Evolutionary conservation across 257 asterid species (phyloP).

Genomic region (Penstemon davidsonii): DNA sequence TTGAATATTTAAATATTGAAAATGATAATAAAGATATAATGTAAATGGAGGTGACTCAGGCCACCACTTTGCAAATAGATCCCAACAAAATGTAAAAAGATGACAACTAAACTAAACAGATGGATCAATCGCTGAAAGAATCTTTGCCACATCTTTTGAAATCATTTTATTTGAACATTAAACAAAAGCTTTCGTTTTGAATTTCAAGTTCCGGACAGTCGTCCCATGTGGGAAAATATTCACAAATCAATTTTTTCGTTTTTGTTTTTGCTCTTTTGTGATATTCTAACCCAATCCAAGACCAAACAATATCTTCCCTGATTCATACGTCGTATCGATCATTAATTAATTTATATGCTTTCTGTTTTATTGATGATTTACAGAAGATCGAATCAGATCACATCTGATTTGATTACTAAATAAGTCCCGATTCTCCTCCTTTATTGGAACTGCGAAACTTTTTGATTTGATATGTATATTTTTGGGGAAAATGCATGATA

Average conservation of each 20-base stretch:
- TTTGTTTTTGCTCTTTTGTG: conserved; percentile 3
- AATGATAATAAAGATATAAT: background rate
- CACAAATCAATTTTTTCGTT: background rate
- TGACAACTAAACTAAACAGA: conserved; percentile 13
- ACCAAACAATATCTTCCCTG: conserved; percentile 19
- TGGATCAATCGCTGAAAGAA: conserved; percentile 26
- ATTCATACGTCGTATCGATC: conserved; percentile 29
- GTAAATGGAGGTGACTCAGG: background rate
- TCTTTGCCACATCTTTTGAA: conserved; percentile 25
- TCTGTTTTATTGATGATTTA: conserved; percentile 30
- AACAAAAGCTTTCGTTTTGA: background rate
- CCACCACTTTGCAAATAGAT: background rate
- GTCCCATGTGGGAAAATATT: background rate
- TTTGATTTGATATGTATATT: background rate
- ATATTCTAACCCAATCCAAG: conserved; percentile 2
- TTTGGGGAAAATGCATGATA: no score
- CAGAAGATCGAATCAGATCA: conserved; percentile 22
- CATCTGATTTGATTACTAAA: conserved; percentile 16
- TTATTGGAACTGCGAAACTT: conserved; percentile 20
- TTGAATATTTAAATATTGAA: no score
- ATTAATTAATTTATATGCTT: conserved; percentile 33
- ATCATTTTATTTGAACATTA: conserved; percentile 19
- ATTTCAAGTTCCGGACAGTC: background rate
- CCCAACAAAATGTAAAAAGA: background rate
- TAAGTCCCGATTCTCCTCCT: conserved; percentile 11